Percentiles rank a stretch among this genome's conserved stretches.
Conservation (phyloP, 805 yeast species). For the Teunomyces kruisii region DNA sequence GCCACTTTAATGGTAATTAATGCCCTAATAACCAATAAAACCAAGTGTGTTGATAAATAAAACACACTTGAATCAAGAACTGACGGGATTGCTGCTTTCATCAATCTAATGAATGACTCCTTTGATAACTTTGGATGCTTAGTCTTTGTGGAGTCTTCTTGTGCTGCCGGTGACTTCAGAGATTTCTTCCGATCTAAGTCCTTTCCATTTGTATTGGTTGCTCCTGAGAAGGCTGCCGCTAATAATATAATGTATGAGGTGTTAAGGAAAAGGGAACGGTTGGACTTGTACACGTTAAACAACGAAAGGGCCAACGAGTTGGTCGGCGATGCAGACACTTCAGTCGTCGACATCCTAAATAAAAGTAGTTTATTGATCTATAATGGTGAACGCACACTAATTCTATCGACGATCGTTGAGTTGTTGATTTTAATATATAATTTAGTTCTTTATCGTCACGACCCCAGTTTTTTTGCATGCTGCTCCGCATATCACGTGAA, state of each 20-base stretch:
- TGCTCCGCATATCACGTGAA: slow-evolving; percentile 2
- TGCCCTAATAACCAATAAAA: slow-evolving; percentile 65
- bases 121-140: slow-evolving; percentile 26
- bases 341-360: not conserved
- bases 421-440: not conserved
- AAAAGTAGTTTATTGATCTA: not conserved
- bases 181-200: not conserved
- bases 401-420: not conserved
- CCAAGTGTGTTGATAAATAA: slow-evolving; percentile 52
- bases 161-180: slow-evolving; percentile 4
- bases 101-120: slow-evolving; percentile 29
- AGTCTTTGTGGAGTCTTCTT: not conserved
- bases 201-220: slow-evolving; percentile 26
- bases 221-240: slow-evolving; percentile 44
- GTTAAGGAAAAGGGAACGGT: slow-evolving; percentile 40
- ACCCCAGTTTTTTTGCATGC: not conserved
- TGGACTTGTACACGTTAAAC: slow-evolving; percentile 37
- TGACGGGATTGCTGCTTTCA: slow-evolving; percentile 36
- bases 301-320: slow-evolving; percentile 15
- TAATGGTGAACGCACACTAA: not conserved
- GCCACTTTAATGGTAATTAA: slow-evolving; percentile 79
- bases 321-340: not conserved
- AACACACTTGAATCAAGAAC: slow-evolving; percentile 26
- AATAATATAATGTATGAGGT: slow-evolving; percentile 41
- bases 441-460: slow-evolving; percentile 1